A percentile compares a stretch with the other conserved stretches of the same genome.
Conservation (phyloP, 441 rosid species). For the Isatis lusitanica region DNA sequence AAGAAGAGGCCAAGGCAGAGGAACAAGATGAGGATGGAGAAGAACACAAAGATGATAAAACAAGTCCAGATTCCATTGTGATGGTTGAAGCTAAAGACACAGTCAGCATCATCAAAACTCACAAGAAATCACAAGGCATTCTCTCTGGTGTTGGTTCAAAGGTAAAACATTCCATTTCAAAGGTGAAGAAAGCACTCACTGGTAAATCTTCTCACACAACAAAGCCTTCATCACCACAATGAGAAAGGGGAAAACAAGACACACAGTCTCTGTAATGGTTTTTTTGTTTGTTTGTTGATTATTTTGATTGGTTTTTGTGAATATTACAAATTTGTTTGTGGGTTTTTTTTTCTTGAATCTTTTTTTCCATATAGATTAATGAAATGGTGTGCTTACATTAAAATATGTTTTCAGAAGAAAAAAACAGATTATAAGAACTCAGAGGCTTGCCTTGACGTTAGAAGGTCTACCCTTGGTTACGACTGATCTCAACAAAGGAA, state of each 20-base stretch:
- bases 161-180: conserved; percentile 89
- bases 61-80: conserved; percentile 60
- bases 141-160: conserved; percentile 87
- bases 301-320: conserved; percentile 34
- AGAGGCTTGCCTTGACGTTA: too few species aligned
- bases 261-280: neutral
- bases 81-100: conserved; percentile 68
- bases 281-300: conserved; percentile 22
- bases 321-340: conserved; percentile 31
- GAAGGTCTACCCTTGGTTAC: too few species aligned
- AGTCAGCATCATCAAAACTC: conserved; percentile 48
- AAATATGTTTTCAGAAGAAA: neutral
- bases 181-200: conserved; percentile 86
- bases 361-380: conserved; percentile 23
- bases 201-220: conserved; percentile 82
- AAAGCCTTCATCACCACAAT: conserved; percentile 57
- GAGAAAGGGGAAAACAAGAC: neutral
- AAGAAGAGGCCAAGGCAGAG: conserved; percentile 51
- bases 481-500: too few species aligned
- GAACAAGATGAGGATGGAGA: conserved; percentile 54
- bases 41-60: conserved; percentile 54
- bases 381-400: conserved; percentile 23
- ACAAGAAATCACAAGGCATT: conserved; percentile 77
- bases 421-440: neutral
- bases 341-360: neutral